A percentile compares a stretch with the other conserved stretches of the same genome.
phyloP scores from a whole-genome alignment of 768 basidiomycete genomes.

The Russula foetens region DNA sequence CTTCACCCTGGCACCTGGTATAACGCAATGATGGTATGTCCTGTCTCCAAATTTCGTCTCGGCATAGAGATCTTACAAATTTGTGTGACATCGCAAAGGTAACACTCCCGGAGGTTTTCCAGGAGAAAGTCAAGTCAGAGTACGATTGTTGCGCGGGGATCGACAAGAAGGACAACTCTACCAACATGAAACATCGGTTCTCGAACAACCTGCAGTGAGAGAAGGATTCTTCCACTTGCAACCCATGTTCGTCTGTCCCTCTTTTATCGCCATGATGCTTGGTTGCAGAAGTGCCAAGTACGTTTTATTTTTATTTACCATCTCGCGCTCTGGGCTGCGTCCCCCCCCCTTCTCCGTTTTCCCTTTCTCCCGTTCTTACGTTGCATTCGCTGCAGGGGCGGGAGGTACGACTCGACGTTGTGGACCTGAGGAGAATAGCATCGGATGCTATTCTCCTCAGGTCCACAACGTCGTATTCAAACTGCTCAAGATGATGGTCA shows the following conservation, averaged over 20 bases:
- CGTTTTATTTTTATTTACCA: too few relatives aligned
- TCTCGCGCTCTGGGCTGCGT: background rate
- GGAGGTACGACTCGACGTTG: conserved; percentile 13
- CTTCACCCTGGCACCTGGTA: too few relatives aligned
- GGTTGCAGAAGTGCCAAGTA: background rate
- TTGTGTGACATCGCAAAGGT: background rate
- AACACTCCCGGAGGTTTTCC: background rate
- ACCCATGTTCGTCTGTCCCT: background rate
- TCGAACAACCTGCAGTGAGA: background rate
- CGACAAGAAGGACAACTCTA: background rate
- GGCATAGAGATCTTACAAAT: background rate
- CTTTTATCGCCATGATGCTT: background rate
- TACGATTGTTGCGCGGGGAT: background rate
- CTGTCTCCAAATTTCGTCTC: too few relatives aligned
- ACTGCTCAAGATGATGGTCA: too few relatives aligned
- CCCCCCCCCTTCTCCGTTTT: background rate
- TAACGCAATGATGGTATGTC: too few relatives aligned
- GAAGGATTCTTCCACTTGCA: background rate
- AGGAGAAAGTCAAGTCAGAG: background rate
- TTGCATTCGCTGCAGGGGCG: too few relatives aligned
- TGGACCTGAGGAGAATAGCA: background rate
- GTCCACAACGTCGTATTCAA: too few relatives aligned
- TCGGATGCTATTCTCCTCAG: too few relatives aligned
- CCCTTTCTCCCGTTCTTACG: background rate
- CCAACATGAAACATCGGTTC: background rate